Evolutionary conservation across 1,139 yeast genomes (phyloP), one percentile per base, ranked within the genome.

Genomic region (Pichia sp.): DNA sequence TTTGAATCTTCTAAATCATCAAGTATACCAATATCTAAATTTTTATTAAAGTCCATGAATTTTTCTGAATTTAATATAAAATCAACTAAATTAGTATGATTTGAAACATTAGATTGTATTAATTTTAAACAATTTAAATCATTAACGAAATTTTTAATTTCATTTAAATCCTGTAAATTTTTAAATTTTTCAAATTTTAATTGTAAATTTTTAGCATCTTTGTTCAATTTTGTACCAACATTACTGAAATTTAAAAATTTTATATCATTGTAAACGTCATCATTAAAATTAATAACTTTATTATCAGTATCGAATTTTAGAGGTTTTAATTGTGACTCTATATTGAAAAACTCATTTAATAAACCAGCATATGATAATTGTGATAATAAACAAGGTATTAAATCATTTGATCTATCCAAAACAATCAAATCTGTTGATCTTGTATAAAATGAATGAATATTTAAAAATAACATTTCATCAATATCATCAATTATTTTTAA

Each of bases 361-460:
- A 93, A 72, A 0, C 99, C 99, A 38, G 80, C 76, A 64, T 91
- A 93, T 2, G 89, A 87, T 59, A 90, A 70, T 62, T 93, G 97
- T 38, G 83, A 81, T 56, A 89, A 70, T 16, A 88, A 63, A 2
- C 90, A 84, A 0, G 96, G 81, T 8, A 85, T 65, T 47, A 80
- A 75, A 68, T 93, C 99, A 36, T 83, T 66, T 53, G 82, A 80
- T 50, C 99, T 73, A 63, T 93, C 99, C 27, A 93, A 63, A 1
- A 91, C 83, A 18, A 93, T 76, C 47, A 91, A 70, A 65, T 85
- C 88, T 42, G 69, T 70, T 48, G 72, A 70, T 51, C 70, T 58
- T 47, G 67, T 68, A 54, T 73, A 72, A 50, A 67, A 65, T 2
- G 69, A 63, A 52, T 63, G 66, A 28, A 59, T 59, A 50, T 67